Conservation (phyloP, 2,329 filamentous ascomycete genomes). For the Claviceps humidiphila region DNA sequence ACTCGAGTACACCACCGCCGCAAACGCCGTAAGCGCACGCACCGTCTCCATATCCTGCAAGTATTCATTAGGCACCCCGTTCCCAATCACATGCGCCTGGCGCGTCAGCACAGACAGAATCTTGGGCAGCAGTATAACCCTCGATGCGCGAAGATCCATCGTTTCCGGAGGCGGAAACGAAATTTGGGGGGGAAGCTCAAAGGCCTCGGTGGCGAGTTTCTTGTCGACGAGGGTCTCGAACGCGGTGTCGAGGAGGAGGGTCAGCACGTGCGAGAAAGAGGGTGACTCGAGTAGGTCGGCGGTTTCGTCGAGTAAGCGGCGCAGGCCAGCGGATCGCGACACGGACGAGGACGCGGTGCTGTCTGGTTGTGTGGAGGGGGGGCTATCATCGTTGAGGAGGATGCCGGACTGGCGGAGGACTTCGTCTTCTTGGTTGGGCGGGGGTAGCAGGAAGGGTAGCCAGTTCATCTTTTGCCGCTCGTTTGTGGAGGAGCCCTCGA, state of each 20-base stretch:
- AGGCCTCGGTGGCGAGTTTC: conserved; percentile 68
- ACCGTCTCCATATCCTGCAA: conserved; percentile 64
- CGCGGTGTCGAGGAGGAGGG: conserved; percentile 71
- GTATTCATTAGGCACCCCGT: conserved; percentile 60
- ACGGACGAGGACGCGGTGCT: conserved; percentile 20
- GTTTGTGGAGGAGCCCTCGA: conserved; percentile 51
- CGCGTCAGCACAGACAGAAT: conserved; percentile 80
- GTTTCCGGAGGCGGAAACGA: conserved; percentile 33
- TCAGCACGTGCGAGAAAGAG: conserved; percentile 74
- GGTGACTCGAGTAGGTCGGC: conserved; percentile 92
- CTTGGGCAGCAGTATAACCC: conserved; percentile 63
- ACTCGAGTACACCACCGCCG: conserved; percentile 75
- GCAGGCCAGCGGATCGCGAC: conserved; percentile 47
- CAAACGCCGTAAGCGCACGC: conserved; percentile 66
- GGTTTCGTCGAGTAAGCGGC: conserved; percentile 85
- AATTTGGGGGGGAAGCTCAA: conserved; percentile 37
- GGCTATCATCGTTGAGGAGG: conserved; percentile 39
- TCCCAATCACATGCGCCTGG: conserved; percentile 81
- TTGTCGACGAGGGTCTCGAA: conserved; percentile 75
- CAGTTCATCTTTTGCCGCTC: conserved; percentile 44
- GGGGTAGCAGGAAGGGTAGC: conserved; percentile 74
- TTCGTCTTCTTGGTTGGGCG: conserved; percentile 62
- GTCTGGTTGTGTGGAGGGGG: conserved; percentile 11
- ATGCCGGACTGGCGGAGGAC: conserved; percentile 82
- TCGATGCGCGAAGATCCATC: conserved; percentile 40